A percentile compares a stretch with the other conserved stretches of the same genome.
Evolutionary conservation across 371 early-diverging fungal genomes (phyloP).

Genomic region (Actinomortierella ambigua): DNA sequence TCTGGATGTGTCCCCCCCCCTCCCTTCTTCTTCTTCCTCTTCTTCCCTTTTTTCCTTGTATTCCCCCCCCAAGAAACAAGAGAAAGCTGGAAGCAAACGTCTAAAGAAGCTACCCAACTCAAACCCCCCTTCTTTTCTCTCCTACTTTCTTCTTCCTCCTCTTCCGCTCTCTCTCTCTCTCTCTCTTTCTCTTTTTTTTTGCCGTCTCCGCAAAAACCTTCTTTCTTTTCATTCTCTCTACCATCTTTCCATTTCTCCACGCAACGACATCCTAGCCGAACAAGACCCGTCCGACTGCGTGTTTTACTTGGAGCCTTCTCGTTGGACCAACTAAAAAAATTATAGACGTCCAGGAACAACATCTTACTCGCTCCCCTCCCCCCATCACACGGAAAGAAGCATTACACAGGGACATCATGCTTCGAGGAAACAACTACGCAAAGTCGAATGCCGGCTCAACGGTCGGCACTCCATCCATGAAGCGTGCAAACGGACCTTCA

Average conservation of each 20-base stretch:
- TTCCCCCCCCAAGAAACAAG: background rate
- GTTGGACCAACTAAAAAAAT: too few species aligned
- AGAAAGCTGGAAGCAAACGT: background rate
- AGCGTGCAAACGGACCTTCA: slow-evolving; percentile 29
- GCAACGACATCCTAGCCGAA: too few species aligned
- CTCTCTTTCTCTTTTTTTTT: background rate
- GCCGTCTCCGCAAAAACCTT: background rate
- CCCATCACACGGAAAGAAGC: background rate
- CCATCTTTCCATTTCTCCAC: background rate
- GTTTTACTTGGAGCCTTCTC: too few species aligned
- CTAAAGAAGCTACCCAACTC: background rate
- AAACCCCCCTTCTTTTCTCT: background rate
- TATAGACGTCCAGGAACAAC: background rate
- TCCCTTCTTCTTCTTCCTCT: background rate
- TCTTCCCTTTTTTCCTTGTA: background rate
- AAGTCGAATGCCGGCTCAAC: slow-evolving; percentile 34
- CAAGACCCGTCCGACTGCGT: too few species aligned
- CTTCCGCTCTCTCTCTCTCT: background rate
- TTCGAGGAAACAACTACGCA: slow-evolving; percentile 21
- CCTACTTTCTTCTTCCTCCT: background rate
- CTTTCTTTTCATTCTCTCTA: background rate
- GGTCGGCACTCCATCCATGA: slow-evolving; percentile 30
- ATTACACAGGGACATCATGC: slow-evolving; percentile 11
- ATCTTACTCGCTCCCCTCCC: background rate
- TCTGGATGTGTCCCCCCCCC: background rate